phyloP scores from a whole-genome alignment of 441 rosid genomes.

The Corymbia citriodora region DNA sequence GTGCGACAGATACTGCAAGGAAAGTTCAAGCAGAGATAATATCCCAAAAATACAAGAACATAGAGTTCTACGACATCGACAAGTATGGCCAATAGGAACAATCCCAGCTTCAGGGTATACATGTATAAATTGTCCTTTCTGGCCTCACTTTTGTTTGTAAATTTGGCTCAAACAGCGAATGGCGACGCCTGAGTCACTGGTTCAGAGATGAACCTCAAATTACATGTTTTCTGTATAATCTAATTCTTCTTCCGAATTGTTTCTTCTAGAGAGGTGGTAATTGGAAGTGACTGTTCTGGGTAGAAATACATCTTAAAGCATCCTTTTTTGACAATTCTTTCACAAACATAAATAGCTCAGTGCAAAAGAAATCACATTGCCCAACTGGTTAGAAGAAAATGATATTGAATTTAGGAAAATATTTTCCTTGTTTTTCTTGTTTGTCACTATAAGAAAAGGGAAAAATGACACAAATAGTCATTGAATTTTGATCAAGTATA shows the following conservation, averaged over 20 bases:
- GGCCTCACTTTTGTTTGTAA: neutral
- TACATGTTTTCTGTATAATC: neutral
- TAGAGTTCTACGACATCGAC: conserved; percentile 80
- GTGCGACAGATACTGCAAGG: conserved; percentile 95
- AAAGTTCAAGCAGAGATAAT: conserved; percentile 95
- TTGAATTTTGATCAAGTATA: accelerated
- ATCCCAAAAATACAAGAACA: conserved; percentile 93
- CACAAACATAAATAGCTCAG: neutral
- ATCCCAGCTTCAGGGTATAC: neutral
- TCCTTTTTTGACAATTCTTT: neutral
- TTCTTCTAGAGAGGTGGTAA: neutral
- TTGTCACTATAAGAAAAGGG: neutral
- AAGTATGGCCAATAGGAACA: conserved; percentile 21
- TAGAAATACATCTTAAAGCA: neutral
- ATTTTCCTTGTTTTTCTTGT: neutral
- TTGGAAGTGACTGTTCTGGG: neutral
- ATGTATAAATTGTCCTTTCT: neutral
- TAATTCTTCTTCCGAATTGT: neutral
- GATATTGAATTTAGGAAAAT: neutral
- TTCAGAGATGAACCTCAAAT: neutral
- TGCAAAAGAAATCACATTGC: neutral
- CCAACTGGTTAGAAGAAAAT: neutral
- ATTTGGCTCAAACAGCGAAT: neutral
- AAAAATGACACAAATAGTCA: accelerated
- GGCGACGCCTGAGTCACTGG: neutral